phyloP scores from a whole-genome alignment of 2,329 filamentous ascomycete genomes.

The Xylariaceae sp. region DNA sequence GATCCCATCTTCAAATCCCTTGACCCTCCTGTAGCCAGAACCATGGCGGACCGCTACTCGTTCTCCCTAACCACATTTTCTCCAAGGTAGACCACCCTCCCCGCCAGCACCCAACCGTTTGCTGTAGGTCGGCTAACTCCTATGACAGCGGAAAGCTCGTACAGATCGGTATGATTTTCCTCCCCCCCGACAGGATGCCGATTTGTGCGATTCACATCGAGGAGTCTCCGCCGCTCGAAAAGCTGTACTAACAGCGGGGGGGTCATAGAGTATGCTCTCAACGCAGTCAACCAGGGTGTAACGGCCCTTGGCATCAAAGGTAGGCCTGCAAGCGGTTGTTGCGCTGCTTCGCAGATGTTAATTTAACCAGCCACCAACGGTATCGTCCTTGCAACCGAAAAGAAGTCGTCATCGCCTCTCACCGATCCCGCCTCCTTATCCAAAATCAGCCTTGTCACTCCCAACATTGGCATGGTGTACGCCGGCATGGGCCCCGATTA shows the following conservation, averaged over 20 bases:
- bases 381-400: constrained; percentile 97
- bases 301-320: constrained; percentile 98
- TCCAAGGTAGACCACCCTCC: constrained; percentile 69
- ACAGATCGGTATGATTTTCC: constrained; percentile 73
- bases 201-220: background rate
- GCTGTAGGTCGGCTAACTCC: constrained; percentile 41
- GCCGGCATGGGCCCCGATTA: constrained; percentile 99
- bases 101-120: constrained; percentile 23
- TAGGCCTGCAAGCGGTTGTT: constrained; percentile 38
- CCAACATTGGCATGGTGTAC: constrained; percentile 99
- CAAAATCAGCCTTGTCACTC: constrained; percentile 96
- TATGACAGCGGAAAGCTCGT: constrained; percentile 86
- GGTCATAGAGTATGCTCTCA: constrained; percentile 86
- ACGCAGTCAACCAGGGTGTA: constrained; percentile 98
- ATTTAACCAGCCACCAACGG: constrained; percentile 78
- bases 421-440: constrained; percentile 92
- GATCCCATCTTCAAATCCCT: constrained; percentile 9
- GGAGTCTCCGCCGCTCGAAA: background rate
- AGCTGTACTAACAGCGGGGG: constrained; percentile 10
- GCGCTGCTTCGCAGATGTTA: constrained; percentile 9
- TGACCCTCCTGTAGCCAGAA: constrained; percentile 23
- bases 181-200: constrained; percentile 1
- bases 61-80: constrained; percentile 99
- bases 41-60: constrained; percentile 97
- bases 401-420: constrained; percentile 97